phyloP scores from a whole-genome alignment of 2,329 filamentous ascomycete species.

The Paraphoma chrysanthemicola region DNA sequence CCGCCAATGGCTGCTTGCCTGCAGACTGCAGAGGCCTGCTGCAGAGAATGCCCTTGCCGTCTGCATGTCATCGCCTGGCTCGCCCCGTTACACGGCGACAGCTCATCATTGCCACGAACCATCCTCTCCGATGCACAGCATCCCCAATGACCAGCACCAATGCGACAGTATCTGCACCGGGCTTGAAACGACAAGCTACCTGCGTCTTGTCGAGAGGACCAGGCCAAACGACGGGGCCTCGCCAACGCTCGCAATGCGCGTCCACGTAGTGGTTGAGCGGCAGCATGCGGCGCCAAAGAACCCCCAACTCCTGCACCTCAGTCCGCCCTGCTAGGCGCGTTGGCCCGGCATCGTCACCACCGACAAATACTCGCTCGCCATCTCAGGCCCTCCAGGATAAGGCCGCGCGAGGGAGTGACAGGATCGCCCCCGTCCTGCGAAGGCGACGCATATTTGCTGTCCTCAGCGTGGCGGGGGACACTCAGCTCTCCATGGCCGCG shows the following conservation, averaged over 20 bases:
- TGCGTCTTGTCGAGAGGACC: slow-evolving; percentile 23
- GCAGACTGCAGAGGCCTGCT: slow-evolving; percentile 8
- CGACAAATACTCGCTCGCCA: slow-evolving; percentile 37
- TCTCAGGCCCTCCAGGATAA: slow-evolving; percentile 32
- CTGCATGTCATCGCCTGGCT: slow-evolving; percentile 17
- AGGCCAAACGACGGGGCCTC: slow-evolving; percentile 20
- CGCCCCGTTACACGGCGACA: slow-evolving; percentile 19
- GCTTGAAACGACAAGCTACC: slow-evolving; percentile 26
- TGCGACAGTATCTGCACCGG: slow-evolving; percentile 32
- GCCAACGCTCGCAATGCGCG: slow-evolving; percentile 23
- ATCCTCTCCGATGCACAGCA: slow-evolving; percentile 33
- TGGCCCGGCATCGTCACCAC: slow-evolving; percentile 26
- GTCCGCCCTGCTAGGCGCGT: slow-evolving; percentile 32
- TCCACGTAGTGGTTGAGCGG: slow-evolving; percentile 36
- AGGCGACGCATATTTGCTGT: slow-evolving; percentile 32
- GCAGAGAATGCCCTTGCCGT: slow-evolving; percentile 12
- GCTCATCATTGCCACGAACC: slow-evolving; percentile 30
- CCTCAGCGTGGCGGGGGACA: slow-evolving; percentile 31
- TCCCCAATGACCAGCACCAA: slow-evolving; percentile 32
- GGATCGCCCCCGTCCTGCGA: slow-evolving; percentile 28
- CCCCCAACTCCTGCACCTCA: slow-evolving; percentile 23
- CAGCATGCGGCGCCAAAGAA: slow-evolving; percentile 20
- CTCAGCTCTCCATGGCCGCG: slow-evolving; percentile 38
- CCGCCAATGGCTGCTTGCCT: slow-evolving; percentile 3
- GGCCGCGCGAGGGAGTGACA: slow-evolving; percentile 30